Base-by-base conservation (phyloP, 2,329 filamentous ascomycete species). In the Orbilia ellipsospora region DNA sequence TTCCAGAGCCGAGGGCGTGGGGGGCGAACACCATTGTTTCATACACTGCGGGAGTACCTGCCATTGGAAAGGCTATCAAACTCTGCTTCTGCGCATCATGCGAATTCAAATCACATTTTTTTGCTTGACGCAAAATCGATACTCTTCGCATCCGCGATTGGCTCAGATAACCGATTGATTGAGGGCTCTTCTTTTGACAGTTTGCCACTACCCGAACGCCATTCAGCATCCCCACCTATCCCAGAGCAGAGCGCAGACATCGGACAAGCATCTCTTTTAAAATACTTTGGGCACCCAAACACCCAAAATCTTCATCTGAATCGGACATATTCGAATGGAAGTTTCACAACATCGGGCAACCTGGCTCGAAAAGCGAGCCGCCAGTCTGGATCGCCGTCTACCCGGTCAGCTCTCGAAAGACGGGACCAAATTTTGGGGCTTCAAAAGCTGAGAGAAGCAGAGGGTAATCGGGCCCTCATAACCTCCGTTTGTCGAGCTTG, bases 91-190 rank as follows among this genome's bases (percentile, higher is more conserved):
- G 59, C 62, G 44, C 36, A 36, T 36, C 31, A 45, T 36, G 54
- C 18, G 50, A 18, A 23, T 52, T 15, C 15, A 18, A 20, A 18
- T 36, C 15, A 48, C 20, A 18, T 51, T 44, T 18, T 50, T 36
- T 57, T 54, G 15, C 60, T 72, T 48, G 52, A 23, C 44, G 52
- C 54, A 40, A 55, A 54, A 12, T 45, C 44, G 60, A 60, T 60
- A 26, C 26, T 40, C 18, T 51, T 50, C 57, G 50, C 20, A 57
- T 44, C 20, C 42, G 20, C 62, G 54, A 73, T 73, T 73, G 69
- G 69, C 28, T 28, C 36, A 63, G 62, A 73, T 73, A 65, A 44
- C 51, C 61, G 69, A 73, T 73, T 45, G 59, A 52, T 40, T 65
- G n/a, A 23, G 44, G 6, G 31, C 50, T 26, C 18, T 57, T 66